These are phyloP conservation scores for Pichia sorboxylosa DNA, from an alignment of 1,139 yeast species.

Conservation along the genomic window DNA sequence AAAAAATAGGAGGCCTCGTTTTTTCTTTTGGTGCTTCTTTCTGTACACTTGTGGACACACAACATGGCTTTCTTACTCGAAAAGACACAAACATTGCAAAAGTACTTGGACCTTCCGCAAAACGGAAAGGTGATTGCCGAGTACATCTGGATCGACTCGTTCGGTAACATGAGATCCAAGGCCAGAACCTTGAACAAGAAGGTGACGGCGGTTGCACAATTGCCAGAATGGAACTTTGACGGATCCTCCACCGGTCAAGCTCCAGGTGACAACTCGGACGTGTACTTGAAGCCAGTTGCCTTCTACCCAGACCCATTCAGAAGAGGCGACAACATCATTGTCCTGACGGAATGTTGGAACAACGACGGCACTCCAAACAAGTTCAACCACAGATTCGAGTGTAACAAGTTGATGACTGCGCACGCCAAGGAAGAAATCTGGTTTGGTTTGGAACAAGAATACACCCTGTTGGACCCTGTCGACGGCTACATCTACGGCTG, in stretches of 20 bases:
- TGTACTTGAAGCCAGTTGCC: slow-evolving; percentile 88
- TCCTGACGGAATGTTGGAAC: slow-evolving; percentile 94
- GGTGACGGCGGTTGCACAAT: slow-evolving; percentile 66
- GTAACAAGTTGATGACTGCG: slow-evolving; percentile 91
- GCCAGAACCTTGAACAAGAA: slow-evolving; percentile 70
- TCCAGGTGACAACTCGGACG: slow-evolving; percentile 94
- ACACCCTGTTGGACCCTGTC: slow-evolving; percentile 80
- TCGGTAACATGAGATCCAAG: slow-evolving; percentile 87
- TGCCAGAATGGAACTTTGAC: slow-evolving; percentile 99
- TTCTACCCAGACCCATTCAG: slow-evolving; percentile 95
- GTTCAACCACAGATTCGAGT: slow-evolving; percentile 95
- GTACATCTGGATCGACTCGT: slow-evolving; percentile 95
- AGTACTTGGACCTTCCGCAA: slow-evolving; percentile 77
- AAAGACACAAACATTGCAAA: slow-evolving; percentile 66
- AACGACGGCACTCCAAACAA: slow-evolving; percentile 98
- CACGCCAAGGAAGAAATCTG: slow-evolving; percentile 78
- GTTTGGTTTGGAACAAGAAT: slow-evolving; percentile 99
- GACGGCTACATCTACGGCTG: slow-evolving; percentile 88
- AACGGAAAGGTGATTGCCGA: slow-evolving; percentile 84
- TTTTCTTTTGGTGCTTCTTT: neutral
- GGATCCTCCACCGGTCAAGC: slow-evolving; percentile 99
- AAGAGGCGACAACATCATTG: slow-evolving; percentile 93
- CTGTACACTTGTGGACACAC: too few relatives aligned
- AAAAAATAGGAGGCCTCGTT: neutral
- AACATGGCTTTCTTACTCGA: slow-evolving; percentile 36